Evolutionary conservation across 176 grass and related monocot species (phyloP).

Genomic region (Thalia dealbata): DNA sequence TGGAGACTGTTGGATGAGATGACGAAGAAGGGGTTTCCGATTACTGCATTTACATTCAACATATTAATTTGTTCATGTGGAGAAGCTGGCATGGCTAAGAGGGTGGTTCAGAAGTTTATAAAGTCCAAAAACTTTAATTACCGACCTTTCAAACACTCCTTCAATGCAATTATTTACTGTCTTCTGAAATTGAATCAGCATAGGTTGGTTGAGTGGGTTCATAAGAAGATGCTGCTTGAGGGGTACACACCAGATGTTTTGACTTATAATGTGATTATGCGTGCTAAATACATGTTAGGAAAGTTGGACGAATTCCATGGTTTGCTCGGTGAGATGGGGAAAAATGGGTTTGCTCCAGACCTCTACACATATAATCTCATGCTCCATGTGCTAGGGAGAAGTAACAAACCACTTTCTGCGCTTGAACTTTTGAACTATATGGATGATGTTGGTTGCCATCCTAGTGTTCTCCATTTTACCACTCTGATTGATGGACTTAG

Average conservation of each 20-base stretch:
- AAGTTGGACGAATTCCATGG: conserved; percentile 77
- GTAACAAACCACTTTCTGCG: conserved; percentile 81
- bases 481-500: conserved; percentile 93
- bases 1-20: conserved; percentile 79
- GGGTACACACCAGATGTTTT: conserved; percentile 65
- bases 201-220: conserved; percentile 71
- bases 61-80: conserved; percentile 64
- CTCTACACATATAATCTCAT: conserved; percentile 82
- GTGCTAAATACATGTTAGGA: conserved; percentile 85
- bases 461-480: conserved; percentile 88
- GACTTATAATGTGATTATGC: conserved; percentile 89
- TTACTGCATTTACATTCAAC: conserved; percentile 63
- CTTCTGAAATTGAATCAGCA: conserved; percentile 72
- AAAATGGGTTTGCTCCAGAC: conserved; percentile 55
- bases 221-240: conserved; percentile 63
- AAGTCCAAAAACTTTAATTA: conserved; percentile 65
- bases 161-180: conserved; percentile 73
- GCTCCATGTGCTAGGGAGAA: conserved; percentile 88
- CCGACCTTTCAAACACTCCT: conserved; percentile 62
- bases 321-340: conserved; percentile 82
- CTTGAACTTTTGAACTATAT: conserved; percentile 93
- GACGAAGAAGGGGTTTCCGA: conserved; percentile 46
- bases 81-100: conserved; percentile 50
- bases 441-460: conserved; percentile 61
- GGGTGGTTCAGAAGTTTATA: conserved; percentile 69